A percentile compares a stretch with the other conserved stretches of the same genome.
Conservation (phyloP, 805 yeast species). For the Saccharomycopsis sp. region DNA sequence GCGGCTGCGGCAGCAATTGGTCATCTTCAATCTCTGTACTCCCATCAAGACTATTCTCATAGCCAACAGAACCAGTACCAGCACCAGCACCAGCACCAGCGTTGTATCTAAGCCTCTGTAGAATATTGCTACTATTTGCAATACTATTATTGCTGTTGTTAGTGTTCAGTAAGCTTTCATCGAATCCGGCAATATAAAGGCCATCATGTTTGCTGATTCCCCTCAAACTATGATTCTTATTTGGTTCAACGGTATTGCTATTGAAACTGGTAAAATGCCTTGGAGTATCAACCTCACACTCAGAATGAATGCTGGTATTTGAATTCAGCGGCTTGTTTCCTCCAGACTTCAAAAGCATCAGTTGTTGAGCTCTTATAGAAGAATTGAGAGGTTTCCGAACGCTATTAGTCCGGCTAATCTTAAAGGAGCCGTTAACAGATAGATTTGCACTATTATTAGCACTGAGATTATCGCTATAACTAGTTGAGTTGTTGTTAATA, state of each 20-base stretch:
- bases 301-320: neutral
- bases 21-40: neutral
- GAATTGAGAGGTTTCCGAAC: neutral
- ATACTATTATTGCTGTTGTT: neutral
- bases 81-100: neutral
- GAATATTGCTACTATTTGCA: neutral
- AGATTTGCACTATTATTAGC: neutral
- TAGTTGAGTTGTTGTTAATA: neutral
- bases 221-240: constrained; percentile 1
- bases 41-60: neutral
- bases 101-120: neutral
- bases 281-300: neutral
- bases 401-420: neutral
- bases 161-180: neutral
- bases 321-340: neutral
- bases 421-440: neutral
- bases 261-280: neutral
- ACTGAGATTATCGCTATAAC: neutral
- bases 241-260: neutral
- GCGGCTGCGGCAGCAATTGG: constrained; percentile 1
- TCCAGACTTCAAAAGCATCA: neutral
- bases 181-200: constrained; percentile 8
- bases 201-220: neutral
- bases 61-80: neutral
- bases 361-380: neutral